phyloP scores from a whole-genome alignment of 805 yeast genomes.

The Schwanniomyces pseudopolymorphus region DNA sequence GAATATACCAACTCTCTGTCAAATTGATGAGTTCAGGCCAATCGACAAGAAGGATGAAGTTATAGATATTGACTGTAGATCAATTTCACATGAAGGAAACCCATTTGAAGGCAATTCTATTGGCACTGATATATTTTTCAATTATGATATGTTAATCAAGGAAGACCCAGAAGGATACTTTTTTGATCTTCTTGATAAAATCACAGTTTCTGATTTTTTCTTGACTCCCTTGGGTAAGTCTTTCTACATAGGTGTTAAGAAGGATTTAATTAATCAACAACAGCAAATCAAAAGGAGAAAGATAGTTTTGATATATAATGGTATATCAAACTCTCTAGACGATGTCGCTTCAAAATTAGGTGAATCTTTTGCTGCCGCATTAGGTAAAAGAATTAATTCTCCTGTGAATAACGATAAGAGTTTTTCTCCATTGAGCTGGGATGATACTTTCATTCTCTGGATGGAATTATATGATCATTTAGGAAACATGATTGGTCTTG shows the following conservation, averaged over 20 bases:
- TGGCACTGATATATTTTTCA: conserved; percentile 9
- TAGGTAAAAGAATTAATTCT: conserved; percentile 27
- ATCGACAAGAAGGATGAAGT: conserved; percentile 20
- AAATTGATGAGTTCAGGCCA: conserved; percentile 31
- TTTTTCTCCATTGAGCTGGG: conserved; percentile 20
- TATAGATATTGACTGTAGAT: conserved; percentile 29
- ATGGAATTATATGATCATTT: conserved; percentile 34
- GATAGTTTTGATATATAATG: conserved; percentile 21
- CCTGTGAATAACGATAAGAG: conserved; percentile 14
- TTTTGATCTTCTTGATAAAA: conserved; percentile 10
- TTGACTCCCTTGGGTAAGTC: conserved; percentile 31
- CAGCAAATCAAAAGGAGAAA: conserved; percentile 10
- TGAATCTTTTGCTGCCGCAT: conserved; percentile 14
- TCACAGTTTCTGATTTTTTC: conserved; percentile 26
- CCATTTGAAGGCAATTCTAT: not conserved
- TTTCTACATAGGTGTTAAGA: conserved; percentile 24
- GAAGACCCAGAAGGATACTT: not conserved
- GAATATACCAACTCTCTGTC: conserved; percentile 52
- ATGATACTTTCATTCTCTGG: conserved; percentile 33
- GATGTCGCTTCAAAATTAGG: conserved; percentile 21
- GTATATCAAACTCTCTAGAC: conserved; percentile 8
- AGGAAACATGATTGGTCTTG: conserved; percentile 29
- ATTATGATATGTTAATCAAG: conserved; percentile 8
- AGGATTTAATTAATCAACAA: not conserved
- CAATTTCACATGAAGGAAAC: conserved; percentile 2